phyloP scores from a whole-genome alignment of 1,284 basidiomycete species.

The Ceratobasidium sp. region DNA sequence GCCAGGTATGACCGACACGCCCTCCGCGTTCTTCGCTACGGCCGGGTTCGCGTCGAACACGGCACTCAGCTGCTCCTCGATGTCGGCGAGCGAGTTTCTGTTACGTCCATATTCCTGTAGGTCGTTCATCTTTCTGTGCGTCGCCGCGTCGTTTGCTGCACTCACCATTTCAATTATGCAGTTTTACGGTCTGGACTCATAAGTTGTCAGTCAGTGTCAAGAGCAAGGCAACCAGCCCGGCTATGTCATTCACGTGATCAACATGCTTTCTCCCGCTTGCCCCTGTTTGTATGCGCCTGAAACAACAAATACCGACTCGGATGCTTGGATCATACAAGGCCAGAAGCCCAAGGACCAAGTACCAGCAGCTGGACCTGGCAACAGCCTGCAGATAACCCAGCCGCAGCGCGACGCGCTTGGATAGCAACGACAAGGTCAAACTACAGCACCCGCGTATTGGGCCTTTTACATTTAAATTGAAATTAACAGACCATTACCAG shows the following conservation, averaged over 20 bases:
- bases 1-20: constrained; percentile 73
- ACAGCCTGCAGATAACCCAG: too few species aligned
- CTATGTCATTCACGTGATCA: constrained; percentile 35
- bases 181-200: not conserved
- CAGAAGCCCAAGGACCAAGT: too few species aligned
- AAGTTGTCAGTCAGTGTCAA: not conserved
- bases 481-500: too few species aligned
- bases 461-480: too few species aligned
- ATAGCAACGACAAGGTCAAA: too few species aligned
- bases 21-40: constrained; percentile 67
- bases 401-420: too few species aligned
- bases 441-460: too few species aligned
- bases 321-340: too few species aligned
- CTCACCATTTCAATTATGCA: constrained; percentile 30
- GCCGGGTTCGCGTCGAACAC: constrained; percentile 75
- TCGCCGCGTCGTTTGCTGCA: not conserved
- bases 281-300: not conserved
- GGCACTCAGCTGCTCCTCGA: constrained; percentile 73
- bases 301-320: too few species aligned
- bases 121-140: constrained; percentile 12
- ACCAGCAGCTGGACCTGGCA: too few species aligned
- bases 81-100: constrained; percentile 69
- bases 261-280: constrained; percentile 1
- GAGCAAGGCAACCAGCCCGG: constrained; percentile 2
- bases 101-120: constrained; percentile 51